Percentiles rank a stretch among this genome's conserved stretches.
Conservation (phyloP, 2,329 filamentous ascomycete genomes). For the Neocucurbitaria cava region DNA sequence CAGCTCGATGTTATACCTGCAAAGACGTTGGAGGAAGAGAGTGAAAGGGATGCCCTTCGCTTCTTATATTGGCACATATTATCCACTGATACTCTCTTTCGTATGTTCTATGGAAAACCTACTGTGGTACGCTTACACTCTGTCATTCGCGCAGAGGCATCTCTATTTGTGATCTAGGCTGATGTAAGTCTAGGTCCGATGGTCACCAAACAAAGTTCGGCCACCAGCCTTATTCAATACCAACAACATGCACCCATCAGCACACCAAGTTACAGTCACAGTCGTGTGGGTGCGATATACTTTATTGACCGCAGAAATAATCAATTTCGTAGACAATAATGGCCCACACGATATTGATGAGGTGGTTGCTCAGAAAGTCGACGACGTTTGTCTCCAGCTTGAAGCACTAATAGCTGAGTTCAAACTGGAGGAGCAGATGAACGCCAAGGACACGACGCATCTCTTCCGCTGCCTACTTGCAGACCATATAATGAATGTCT, state of each 20-base stretch:
- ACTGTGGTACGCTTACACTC: constrained; percentile 15
- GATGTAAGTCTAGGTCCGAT: constrained; percentile 15
- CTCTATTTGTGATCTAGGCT: background rate
- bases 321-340: constrained; percentile 25
- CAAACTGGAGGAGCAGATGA: constrained; percentile 24
- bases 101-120: constrained; percentile 37
- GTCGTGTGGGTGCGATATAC: constrained; percentile 33
- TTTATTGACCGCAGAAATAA: constrained; percentile 23
- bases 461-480: constrained; percentile 25
- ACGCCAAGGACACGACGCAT: constrained; percentile 2
- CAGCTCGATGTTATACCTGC: constrained; percentile 27
- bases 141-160: background rate
- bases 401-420: constrained; percentile 31
- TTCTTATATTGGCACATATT: constrained; percentile 35
- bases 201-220: constrained; percentile 23
- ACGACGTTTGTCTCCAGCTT: constrained; percentile 24
- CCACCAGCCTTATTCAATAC: constrained; percentile 26
- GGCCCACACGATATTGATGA: background rate
- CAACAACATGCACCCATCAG: constrained; percentile 25
- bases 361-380: constrained; percentile 13
- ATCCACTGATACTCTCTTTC: constrained; percentile 33
- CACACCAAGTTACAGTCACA: constrained; percentile 16
- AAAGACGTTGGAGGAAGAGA: constrained; percentile 31
- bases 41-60: constrained; percentile 17
- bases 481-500: constrained; percentile 35